Conservation (phyloP, 2,329 filamentous ascomycete genomes). For the Lachnellula occidentalis region DNA sequence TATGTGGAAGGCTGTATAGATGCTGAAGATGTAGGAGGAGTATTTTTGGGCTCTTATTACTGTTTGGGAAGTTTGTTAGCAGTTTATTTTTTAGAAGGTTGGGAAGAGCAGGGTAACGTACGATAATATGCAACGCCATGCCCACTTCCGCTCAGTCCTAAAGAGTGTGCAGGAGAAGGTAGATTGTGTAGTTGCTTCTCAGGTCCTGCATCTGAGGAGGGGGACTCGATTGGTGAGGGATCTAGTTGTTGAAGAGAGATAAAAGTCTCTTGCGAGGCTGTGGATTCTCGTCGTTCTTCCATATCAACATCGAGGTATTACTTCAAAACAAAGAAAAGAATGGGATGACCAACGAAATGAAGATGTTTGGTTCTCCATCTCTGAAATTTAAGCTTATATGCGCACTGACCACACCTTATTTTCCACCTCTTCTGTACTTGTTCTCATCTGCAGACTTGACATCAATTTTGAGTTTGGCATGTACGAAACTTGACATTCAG, state of each 20-base stretch:
- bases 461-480: background rate
- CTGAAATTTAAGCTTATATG: constrained; percentile 14
- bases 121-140: constrained; percentile 71
- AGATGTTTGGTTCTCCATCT: constrained; percentile 13
- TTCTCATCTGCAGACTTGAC: background rate
- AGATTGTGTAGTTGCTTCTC: constrained; percentile 34
- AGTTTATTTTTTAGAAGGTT: background rate
- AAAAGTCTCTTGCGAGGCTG: constrained; percentile 48
- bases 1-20: constrained; percentile 73
- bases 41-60: constrained; percentile 78
- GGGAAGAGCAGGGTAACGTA: constrained; percentile 32
- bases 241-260: constrained; percentile 72
- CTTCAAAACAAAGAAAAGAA: constrained; percentile 1
- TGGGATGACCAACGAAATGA: background rate
- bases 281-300: constrained; percentile 36
- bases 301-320: background rate
- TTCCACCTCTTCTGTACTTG: background rate
- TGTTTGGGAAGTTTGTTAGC: constrained; percentile 29
- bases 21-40: constrained; percentile 76
- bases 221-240: constrained; percentile 68
- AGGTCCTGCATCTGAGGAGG: constrained; percentile 42
- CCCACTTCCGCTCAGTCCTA: constrained; percentile 57
- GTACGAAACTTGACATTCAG: background rate
- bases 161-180: constrained; percentile 35
- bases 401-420: constrained; percentile 25